phyloP scores from a whole-genome alignment of 202 grass and related monocot species.

The Musa balbisiana region DNA sequence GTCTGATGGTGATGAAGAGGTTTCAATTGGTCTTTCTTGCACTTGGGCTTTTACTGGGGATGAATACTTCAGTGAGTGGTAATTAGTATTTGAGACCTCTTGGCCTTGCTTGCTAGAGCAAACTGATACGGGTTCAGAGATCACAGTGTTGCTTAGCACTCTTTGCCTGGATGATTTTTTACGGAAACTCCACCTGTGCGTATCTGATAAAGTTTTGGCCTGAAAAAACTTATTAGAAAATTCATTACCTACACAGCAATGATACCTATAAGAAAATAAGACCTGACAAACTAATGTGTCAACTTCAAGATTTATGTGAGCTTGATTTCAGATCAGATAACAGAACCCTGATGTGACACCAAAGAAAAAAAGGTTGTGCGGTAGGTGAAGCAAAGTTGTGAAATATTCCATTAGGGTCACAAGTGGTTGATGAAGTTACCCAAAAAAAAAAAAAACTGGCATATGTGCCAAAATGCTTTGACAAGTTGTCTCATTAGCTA shows the following conservation, averaged over 20 bases:
- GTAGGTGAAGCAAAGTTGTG: too few species aligned
- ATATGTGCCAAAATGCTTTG: not conserved
- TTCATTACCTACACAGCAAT: not conserved
- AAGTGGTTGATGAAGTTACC: too few species aligned
- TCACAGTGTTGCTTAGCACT: constrained; percentile 19
- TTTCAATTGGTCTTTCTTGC: constrained; percentile 2
- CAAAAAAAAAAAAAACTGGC: too few species aligned
- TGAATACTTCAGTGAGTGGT: constrained; percentile 11
- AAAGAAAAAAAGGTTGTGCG: too few species aligned
- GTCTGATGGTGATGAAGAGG: not conserved
- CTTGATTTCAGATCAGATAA: too few species aligned
- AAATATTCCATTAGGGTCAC: too few species aligned
- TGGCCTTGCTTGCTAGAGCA: constrained; percentile 17
- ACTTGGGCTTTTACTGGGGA: not conserved
- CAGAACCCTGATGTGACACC: too few species aligned
- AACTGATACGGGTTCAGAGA: constrained; percentile 19
- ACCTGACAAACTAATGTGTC: not conserved
- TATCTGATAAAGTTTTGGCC: constrained; percentile 18
- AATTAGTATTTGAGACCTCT: not conserved
- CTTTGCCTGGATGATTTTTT: constrained; percentile 17
- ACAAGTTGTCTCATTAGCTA: too few species aligned
- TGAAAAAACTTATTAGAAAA: not conserved
- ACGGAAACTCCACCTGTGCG: constrained; percentile 3
- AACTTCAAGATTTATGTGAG: not conserved
- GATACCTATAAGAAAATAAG: not conserved